These are phyloP conservation scores for Cordyceps militaris DNA, from an alignment of 2,329 filamentous ascomycete species.

Conservation along the genomic window DNA sequence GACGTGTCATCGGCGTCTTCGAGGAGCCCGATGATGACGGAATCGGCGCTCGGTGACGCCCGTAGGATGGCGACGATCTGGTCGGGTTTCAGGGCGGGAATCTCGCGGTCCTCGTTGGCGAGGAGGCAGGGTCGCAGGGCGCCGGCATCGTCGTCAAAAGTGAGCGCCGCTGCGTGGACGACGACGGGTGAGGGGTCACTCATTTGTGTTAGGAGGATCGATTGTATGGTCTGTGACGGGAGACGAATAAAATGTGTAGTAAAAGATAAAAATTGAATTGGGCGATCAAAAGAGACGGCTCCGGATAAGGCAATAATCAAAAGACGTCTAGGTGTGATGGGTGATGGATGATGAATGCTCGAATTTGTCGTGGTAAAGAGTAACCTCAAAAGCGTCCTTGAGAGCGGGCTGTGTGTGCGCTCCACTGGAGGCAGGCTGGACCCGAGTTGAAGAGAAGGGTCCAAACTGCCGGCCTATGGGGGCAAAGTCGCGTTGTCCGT, in stretches of 20 bases:
- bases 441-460: not conserved
- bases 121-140: conserved; percentile 12
- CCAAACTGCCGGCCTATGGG: not conserved
- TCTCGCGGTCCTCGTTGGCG: not conserved
- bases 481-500: not conserved
- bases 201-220: not conserved
- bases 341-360: too few species aligned
- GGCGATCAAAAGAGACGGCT: too few species aligned
- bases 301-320: too few species aligned
- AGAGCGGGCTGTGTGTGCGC: not conserved
- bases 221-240: too few species aligned
- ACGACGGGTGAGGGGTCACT: not conserved
- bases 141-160: conserved; percentile 22
- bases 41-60: not conserved
- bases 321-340: not conserved
- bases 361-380: not conserved
- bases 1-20: conserved; percentile 25
- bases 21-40: conserved; percentile 31
- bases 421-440: not conserved
- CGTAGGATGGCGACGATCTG: conserved; percentile 25
- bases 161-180: conserved; percentile 7
- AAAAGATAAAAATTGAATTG: too few species aligned
- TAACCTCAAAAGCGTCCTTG: not conserved
- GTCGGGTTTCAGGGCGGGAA: conserved; percentile 16
- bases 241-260: too few species aligned